These are phyloP conservation scores for Globisporangium carolinianum DNA, from an alignment of 352 stramenopile genomes.

Conservation along the genomic window DNA sequence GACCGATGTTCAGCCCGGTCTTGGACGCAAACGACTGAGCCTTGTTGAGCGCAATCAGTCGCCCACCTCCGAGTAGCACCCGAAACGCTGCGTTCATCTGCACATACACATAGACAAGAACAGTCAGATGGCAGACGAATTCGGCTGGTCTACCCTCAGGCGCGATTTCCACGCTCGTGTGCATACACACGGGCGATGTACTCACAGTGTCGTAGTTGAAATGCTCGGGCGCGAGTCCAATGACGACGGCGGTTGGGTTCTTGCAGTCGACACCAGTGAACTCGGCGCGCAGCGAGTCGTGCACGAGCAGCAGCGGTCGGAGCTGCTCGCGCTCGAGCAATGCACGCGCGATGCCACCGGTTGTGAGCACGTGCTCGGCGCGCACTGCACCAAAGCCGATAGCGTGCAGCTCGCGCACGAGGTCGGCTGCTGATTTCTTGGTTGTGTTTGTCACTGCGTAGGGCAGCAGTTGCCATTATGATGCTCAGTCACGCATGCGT, in stretches of 20 bases:
- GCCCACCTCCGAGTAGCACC: constrained; percentile 37
- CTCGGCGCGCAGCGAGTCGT: constrained; percentile 34
- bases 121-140: background rate
- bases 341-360: constrained; percentile 30
- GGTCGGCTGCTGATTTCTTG: constrained; percentile 37
- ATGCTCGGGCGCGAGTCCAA: constrained; percentile 35
- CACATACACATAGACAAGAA: background rate
- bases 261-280: constrained; percentile 29
- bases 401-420: constrained; percentile 38
- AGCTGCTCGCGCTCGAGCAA: constrained; percentile 28
- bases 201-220: constrained; percentile 53
- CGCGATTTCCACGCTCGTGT: background rate
- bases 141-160: no score
- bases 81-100: constrained; percentile 55
- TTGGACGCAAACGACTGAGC: constrained; percentile 43
- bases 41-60: constrained; percentile 48
- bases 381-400: constrained; percentile 37
- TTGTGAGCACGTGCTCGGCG: constrained; percentile 34
- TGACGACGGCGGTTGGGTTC: constrained; percentile 52
- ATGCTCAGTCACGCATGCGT: background rate
- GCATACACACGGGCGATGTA: background rate
- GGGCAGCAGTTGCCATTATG: no score
- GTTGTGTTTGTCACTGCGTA: constrained; percentile 60
- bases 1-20: constrained; percentile 39
- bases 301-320: constrained; percentile 38